Base-by-base conservation (phyloP, 768 basidiomycete genomes). In the Coprinopsis strossmayeri region DNA sequence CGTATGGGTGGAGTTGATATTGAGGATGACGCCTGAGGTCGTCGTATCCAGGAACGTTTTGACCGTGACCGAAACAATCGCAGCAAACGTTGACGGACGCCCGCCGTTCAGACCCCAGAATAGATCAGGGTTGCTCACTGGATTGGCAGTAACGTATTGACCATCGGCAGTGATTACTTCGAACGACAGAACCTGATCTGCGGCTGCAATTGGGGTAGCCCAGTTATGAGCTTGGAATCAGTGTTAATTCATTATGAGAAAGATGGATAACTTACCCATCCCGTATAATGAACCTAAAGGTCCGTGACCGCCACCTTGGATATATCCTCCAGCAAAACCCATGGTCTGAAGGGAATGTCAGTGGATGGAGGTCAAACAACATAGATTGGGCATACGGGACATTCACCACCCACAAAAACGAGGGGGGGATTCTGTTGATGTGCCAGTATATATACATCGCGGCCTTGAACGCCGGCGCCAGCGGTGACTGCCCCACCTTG, bases 91-190 rank as follows among this genome's bases (percentile, higher is more conserved):
- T 17, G 43, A 50, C 10, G 55, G 44, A 34, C 60, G 61, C 15
- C 62, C 64, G 25, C 61, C 61, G 23, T 56, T 59, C 3, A 74
- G 55, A 2, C 70, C 72, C 57, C 63, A 73, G 55, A 67, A 72
- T 0, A 74, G 61, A 43, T 72, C 70, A 11, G 43, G 27, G 39
- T 72, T 67, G 41, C 68, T 49, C 41, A 56, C 65, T 57, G 50
- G 62, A 57, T 45, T 64, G 45, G 52, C 65, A 51, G 54, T 61
- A 47, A 52, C 53, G 43, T 59, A 58, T 26, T 58, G 25, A 10
- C 71, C 73, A 44, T 65, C 59, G 1, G 73, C 66, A 1, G 71
- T 72, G 17, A 73, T 64, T 11, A 72, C 60, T 34, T 66, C 66
- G 51, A 67, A 64, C 24, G 66, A 56, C 0, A 71, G 62, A 3